phyloP scores from a whole-genome alignment of 306 rosid species.

The Lathyrus sativus region DNA sequence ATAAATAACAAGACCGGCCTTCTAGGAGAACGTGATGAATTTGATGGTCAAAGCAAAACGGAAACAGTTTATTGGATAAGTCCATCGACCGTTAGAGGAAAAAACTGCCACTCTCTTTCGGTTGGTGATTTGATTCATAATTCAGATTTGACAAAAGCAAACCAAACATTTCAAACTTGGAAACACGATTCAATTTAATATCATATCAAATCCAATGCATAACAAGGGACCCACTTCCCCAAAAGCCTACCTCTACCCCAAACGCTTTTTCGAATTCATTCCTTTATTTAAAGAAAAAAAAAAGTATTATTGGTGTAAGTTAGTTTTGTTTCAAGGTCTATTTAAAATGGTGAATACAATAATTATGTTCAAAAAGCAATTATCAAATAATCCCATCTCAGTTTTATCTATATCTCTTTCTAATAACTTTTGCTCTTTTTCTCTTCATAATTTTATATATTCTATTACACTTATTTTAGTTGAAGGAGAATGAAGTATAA shows the following conservation, averaged over 20 bases:
- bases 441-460: no score
- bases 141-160: conserved; percentile 34
- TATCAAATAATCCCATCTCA: no score
- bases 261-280: no score
- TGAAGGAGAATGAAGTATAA: no score
- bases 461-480: no score
- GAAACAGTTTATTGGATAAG: conserved; percentile 9
- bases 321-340: no score
- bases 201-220: conserved; percentile 12
- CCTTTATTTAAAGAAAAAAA: no score
- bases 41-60: conserved; percentile 32
- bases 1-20: not conserved
- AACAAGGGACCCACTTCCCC: conserved; percentile 17
- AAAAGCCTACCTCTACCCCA: not conserved
- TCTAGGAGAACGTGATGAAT: not conserved
- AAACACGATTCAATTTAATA: conserved; percentile 2
- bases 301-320: no score
- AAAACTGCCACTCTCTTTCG: conserved; percentile 38
- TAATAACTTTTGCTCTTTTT: no score
- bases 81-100: conserved; percentile 37
- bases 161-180: conserved; percentile 38
- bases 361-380: no score
- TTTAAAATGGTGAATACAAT: no score
- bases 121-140: conserved; percentile 30
- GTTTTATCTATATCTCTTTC: no score